Base-by-base conservation (phyloP, 352 stramenopile species). In the Pythium dissimile region DNA sequence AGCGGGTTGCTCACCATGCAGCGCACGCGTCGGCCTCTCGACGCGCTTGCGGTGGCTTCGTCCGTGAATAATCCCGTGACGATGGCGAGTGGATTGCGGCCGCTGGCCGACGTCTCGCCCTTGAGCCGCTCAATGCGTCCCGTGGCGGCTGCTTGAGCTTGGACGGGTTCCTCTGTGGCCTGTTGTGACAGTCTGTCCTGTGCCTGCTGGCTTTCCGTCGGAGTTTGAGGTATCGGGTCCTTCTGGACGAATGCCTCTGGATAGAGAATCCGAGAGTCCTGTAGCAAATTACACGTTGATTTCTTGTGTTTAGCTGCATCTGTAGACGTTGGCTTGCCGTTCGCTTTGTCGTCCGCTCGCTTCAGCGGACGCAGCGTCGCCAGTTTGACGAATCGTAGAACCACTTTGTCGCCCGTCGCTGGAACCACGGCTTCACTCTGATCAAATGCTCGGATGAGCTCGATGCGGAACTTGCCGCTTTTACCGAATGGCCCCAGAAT, bases 401-500 rank as follows among this genome's bases (percentile, higher is more conserved):
- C 58, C 28, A 89, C 43, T 3, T 57, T 61, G 38, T 89, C 79
- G 0, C 82, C 76, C 27, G 50, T 26, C 5, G 18, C 26, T n/a
- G 75, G 77, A 7, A 49, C 5, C 2, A 12, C 16, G n/a, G n/a
- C n/a, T n/a, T n/a, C 20, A 7, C n/a, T 47, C 13, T 13, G 28
- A 13, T 37, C 39, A 18, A 18, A 59, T 31, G 41, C 13, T 0
- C 2, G 2, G 18, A 86, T 43, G 5, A 89, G 48, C 12, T 69
- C 59, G 23, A 89, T 62, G 6, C 76, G 73, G 34, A 86, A 88
- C 62, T 95, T 95, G 38, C 82, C 86, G 16, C 79, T 73, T 54
- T 93, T 95, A 4, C 86, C 86, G 65, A 95, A 95, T 16, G 84
- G 76, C 5, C 73, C 80, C 2, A 86, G 37, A 42, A 94, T 85